phyloP scores from a whole-genome alignment of 257 asterid species.

The Hygrophila difformis region DNA sequence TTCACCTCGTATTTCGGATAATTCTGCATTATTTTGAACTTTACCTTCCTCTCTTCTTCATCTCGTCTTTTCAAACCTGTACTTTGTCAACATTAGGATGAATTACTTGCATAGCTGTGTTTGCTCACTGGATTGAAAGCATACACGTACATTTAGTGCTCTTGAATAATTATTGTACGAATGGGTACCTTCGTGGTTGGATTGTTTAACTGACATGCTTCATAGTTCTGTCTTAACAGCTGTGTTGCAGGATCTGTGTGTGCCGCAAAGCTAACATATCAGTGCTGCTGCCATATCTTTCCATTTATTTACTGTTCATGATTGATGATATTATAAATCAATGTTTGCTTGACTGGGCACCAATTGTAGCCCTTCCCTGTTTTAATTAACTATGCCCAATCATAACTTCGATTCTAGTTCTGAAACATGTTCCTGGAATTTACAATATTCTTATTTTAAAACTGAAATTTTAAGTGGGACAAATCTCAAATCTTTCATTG shows the following conservation, averaged over 20 bases:
- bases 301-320: no score
- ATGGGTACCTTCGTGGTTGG: constrained; percentile 7
- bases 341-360: no score
- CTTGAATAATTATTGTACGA: constrained; percentile 6
- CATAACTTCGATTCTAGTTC: constrained; percentile 6
- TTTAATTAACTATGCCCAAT: no score
- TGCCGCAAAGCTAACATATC: constrained; percentile 29
- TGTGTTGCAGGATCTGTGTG: constrained; percentile 36
- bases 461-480: not conserved
- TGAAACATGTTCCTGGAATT: not conserved
- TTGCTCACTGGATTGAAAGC: not conserved
- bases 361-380: no score
- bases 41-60: not conserved
- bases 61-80: not conserved
- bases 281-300: constrained; percentile 21
- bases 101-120: constrained; percentile 1
- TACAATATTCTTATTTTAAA: not conserved
- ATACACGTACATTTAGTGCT: constrained; percentile 1
- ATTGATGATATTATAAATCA: no score
- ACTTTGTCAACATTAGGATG: constrained; percentile 6
- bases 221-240: constrained; percentile 25
- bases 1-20: constrained; percentile 11
- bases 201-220: constrained; percentile 24
- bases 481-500: not conserved
- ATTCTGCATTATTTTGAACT: constrained; percentile 13